Conservation (phyloP, 768 basidiomycete genomes). For the Pulveroboletus sp. region DNA sequence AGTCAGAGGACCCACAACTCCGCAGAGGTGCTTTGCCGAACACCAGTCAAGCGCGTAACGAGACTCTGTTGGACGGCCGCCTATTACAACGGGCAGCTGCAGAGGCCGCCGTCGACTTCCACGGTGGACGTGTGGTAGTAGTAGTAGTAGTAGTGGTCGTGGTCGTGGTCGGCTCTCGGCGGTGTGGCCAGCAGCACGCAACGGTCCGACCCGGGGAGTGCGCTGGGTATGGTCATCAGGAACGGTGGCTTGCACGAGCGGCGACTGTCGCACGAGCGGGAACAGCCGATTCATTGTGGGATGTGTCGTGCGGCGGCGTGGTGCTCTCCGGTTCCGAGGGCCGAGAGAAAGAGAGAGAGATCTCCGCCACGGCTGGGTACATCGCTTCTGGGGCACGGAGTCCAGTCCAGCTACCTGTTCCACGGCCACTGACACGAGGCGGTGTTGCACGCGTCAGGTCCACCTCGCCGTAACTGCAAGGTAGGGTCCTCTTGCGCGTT, state of each 20-base stretch:
- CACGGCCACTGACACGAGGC: neutral
- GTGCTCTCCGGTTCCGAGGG: slow-evolving; percentile 23
- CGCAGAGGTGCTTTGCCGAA: no score
- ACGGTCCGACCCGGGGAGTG: neutral
- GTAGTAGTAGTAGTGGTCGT: no score
- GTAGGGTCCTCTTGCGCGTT: slow-evolving; percentile 7
- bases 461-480: slow-evolving; percentile 21
- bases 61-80: neutral
- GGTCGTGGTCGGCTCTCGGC: slow-evolving; percentile 22
- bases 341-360: neutral
- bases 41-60: no score
- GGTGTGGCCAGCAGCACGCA: slow-evolving; percentile 11
- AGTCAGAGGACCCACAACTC: no score
- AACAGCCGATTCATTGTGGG: no score
- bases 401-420: neutral
- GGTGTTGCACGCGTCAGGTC: neutral
- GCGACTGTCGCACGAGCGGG: no score
- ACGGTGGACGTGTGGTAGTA: slow-evolving; percentile 13
- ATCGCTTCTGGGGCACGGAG: slow-evolving; percentile 5
- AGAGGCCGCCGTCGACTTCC: slow-evolving; percentile 5
- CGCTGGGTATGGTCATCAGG: neutral
- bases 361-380: no score
- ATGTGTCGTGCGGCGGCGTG: neutral
- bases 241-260: neutral
- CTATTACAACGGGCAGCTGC: neutral